These are phyloP conservation scores for Epicoccum nigrum DNA, from an alignment of 2,329 filamentous ascomycete genomes.

Conservation along the genomic window DNA sequence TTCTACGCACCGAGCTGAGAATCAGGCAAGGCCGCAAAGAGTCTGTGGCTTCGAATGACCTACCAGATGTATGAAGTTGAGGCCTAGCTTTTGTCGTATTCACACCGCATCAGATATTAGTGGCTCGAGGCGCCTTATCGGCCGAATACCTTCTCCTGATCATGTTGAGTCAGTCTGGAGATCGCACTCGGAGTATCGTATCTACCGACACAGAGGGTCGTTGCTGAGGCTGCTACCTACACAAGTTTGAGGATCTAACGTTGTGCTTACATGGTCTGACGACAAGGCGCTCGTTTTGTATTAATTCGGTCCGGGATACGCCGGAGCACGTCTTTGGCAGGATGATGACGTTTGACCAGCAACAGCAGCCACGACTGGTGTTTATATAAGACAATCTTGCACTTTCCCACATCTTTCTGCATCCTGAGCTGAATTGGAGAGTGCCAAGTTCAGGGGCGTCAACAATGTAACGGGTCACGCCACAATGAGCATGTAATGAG, in stretches of 20 bases:
- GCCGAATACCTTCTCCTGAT: background rate
- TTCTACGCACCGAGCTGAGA: too few relatives aligned
- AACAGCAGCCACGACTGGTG: background rate
- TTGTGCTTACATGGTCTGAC: background rate
- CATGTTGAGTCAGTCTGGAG: background rate
- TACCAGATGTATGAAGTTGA: background rate
- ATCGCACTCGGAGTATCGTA: background rate
- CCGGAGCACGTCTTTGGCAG: constrained; percentile 4
- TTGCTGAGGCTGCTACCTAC: too few relatives aligned
- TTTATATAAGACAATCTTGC: background rate
- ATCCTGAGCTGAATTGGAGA: too few relatives aligned
- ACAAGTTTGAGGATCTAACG: background rate
- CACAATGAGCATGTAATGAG: too few relatives aligned
- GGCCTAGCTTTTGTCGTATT: constrained; percentile 1
- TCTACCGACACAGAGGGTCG: background rate
- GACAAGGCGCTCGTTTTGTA: background rate
- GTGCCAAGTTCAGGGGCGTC: too few relatives aligned
- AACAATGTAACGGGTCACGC: too few relatives aligned
- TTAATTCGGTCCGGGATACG: background rate
- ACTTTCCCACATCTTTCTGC: background rate
- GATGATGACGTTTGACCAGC: background rate
- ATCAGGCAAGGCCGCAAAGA: too few relatives aligned
- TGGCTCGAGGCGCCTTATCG: too few relatives aligned
- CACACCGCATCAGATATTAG: background rate
- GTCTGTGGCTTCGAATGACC: background rate